Conservation (phyloP, 306 rosid genomes). For the Fragaria ananassa region DNA sequence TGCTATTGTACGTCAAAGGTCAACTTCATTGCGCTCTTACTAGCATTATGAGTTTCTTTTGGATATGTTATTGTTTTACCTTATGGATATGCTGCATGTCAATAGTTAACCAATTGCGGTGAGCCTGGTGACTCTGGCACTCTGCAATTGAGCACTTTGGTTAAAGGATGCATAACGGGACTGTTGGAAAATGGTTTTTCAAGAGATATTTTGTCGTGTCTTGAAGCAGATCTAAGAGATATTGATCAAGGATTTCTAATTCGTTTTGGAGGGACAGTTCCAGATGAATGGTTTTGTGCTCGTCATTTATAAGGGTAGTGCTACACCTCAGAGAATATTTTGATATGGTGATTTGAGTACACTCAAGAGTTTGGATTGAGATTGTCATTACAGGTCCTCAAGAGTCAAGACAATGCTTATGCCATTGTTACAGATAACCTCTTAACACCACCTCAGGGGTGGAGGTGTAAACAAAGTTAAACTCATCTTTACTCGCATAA, state of each 20-base stretch:
- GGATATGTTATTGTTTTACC: not conserved
- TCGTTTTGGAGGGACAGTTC: not conserved
- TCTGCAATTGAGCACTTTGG: not conserved
- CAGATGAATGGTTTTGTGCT: not conserved
- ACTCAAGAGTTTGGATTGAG: too few species aligned
- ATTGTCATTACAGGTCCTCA: too few species aligned
- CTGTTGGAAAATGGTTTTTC: too few species aligned
- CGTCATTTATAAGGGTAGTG: not conserved
- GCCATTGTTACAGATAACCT: too few species aligned
- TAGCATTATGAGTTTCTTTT: not conserved
- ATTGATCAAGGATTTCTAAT: not conserved
- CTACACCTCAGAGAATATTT: too few species aligned
- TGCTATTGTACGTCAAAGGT: not conserved
- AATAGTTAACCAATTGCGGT: not conserved
- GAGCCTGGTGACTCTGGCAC: not conserved
- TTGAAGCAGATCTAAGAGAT: not conserved
- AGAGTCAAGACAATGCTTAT: too few species aligned
- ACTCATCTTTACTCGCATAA: too few species aligned
- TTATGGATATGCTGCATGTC: not conserved
- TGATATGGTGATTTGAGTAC: too few species aligned
- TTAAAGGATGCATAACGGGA: not conserved
- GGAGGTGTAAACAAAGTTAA: too few species aligned
- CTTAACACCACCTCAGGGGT: too few species aligned
- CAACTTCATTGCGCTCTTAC: not conserved
- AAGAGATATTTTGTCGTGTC: not conserved